These are phyloP conservation scores for Marchantia paleacea DNA, from an alignment of 225 moss, liverwort and hornwort genomes.

Conservation along the genomic window DNA sequence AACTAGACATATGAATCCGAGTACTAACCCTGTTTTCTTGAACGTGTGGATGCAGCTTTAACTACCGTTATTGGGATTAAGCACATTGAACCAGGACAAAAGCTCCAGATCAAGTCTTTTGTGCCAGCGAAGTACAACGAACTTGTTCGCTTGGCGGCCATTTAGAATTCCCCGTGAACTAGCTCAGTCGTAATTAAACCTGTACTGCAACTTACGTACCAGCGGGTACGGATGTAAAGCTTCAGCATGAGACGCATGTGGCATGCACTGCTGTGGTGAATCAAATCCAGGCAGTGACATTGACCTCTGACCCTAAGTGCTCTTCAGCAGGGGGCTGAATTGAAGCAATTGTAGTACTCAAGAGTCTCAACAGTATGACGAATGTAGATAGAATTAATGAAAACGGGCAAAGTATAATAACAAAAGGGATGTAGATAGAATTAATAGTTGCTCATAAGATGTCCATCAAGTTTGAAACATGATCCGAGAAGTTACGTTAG, in stretches of 20 bases:
- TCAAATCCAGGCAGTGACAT: neutral
- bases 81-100: conserved; percentile 58
- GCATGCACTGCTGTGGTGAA: neutral
- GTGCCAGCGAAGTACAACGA: conserved; percentile 56
- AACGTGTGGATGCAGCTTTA: conserved; percentile 49
- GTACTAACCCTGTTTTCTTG: neutral
- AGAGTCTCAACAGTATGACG: neutral
- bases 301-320: neutral
- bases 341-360: neutral
- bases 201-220: neutral
- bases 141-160: conserved; percentile 60
- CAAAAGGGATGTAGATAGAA: neutral
- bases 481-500: neutral
- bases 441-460: neutral
- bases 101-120: conserved; percentile 57
- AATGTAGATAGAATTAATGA: neutral
- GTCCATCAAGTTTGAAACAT: neutral
- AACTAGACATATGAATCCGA: neutral
- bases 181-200: neutral
- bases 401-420: too few relatives aligned
- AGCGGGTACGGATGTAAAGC: neutral
- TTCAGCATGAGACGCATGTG: neutral
- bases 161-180: conserved; percentile 9
- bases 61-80: conserved; percentile 79
- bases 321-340: neutral